Conservation (phyloP, 257 asterid species). For the Linderniella brevidens region DNA sequence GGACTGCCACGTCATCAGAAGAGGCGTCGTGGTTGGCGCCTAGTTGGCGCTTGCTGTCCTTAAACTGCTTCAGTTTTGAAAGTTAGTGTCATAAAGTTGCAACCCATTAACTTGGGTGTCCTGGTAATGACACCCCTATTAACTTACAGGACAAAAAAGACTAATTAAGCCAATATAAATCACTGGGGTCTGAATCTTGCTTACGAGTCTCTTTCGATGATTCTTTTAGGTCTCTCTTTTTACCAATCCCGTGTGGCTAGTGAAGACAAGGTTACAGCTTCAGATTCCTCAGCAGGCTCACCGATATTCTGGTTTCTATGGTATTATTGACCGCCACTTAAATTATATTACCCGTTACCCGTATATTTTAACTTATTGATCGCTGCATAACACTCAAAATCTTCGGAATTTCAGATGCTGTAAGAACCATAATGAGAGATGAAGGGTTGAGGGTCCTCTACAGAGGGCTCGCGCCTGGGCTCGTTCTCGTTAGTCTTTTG, state of each 20-base stretch:
- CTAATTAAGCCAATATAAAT: too few relatives aligned
- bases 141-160: too few relatives aligned
- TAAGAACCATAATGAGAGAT: slow-evolving; percentile 75
- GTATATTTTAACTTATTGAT: slow-evolving; percentile 4
- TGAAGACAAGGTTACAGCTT: slow-evolving; percentile 95
- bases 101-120: too few relatives aligned
- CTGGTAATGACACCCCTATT: too few relatives aligned
- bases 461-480: slow-evolving; percentile 84
- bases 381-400: too few relatives aligned
- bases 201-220: slow-evolving; percentile 11
- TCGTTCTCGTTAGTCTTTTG: slow-evolving; percentile 47
- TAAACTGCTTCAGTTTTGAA: too few relatives aligned
- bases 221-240: slow-evolving; percentile 46
- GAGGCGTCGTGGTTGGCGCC: too few relatives aligned
- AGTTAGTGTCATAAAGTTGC: too few relatives aligned
- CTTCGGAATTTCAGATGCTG: slow-evolving; percentile 62
- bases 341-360: slow-evolving; percentile 6
- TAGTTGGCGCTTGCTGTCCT: too few relatives aligned
- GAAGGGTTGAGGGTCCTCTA: slow-evolving; percentile 94
- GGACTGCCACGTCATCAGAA: too few relatives aligned
- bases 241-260: slow-evolving; percentile 96
- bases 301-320: slow-evolving; percentile 83
- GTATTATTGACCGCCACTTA: slow-evolving; percentile 28
- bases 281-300: slow-evolving; percentile 66
- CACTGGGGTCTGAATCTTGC: slow-evolving; percentile 8